Evolutionary conservation across 106 monocot genomes (phyloP).

Genomic region (Ottelia alismoides): DNA sequence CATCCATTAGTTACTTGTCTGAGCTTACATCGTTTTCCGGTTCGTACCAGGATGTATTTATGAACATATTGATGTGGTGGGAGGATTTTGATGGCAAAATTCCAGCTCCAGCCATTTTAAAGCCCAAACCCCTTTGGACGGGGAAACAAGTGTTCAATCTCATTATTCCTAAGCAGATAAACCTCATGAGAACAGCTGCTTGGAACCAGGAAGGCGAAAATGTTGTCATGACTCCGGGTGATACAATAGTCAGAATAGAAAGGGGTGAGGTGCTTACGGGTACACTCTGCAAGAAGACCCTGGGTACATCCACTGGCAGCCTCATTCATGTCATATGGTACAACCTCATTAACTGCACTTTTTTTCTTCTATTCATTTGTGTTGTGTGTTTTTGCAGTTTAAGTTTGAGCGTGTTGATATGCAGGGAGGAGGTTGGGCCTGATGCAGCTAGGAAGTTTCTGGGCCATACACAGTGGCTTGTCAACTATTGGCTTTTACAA

Average conservation of each 20-base stretch:
- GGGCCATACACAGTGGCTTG: conserved; percentile 97
- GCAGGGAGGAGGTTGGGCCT: conserved; percentile 99
- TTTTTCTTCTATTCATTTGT: not conserved
- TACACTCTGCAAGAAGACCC: conserved; percentile 88
- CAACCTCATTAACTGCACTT: not conserved
- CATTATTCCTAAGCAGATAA: conserved; percentile 97
- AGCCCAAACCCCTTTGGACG: conserved; percentile 96
- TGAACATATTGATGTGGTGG: conserved; percentile 99
- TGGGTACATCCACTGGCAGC: conserved; percentile 86
- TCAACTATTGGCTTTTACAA: conserved; percentile 98
- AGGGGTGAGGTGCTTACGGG: conserved; percentile 86
- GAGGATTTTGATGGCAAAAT: conserved; percentile 98
- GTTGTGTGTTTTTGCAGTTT: not conserved
- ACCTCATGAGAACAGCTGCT: conserved; percentile 58
- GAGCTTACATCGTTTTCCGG: too few relatives aligned
- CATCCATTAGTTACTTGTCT: not conserved
- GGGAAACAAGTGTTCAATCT: conserved; percentile 99
- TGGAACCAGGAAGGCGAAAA: conserved; percentile 82
- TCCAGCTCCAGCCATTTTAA: conserved; percentile 89
- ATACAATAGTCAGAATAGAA: conserved; percentile 90
- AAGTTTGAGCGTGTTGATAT: conserved; percentile 5
- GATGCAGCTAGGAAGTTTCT: conserved; percentile 98
- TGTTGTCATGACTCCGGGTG: conserved; percentile 80
- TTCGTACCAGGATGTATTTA: conserved; percentile 96
- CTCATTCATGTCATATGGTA: conserved; percentile 98